Evolutionary conservation across 2,329 filamentous ascomycete genomes (phyloP).

Genomic region (Diaporthe velutina): DNA sequence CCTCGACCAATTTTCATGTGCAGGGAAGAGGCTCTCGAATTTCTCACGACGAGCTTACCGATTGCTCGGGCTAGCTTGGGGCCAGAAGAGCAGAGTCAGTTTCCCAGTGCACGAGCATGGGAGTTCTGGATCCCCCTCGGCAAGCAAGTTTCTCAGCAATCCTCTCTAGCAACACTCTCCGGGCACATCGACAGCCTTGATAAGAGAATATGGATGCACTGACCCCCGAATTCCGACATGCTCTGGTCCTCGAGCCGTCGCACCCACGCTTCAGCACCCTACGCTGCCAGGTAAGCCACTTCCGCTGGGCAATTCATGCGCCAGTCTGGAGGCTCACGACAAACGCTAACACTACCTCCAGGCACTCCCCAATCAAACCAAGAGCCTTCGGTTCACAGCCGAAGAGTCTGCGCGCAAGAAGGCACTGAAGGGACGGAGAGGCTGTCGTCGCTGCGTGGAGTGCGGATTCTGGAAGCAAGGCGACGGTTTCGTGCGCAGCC

Average conservation of each 20-base stretch:
- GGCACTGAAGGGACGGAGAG: background rate
- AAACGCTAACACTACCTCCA: background rate
- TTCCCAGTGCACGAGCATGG: too few relatives aligned
- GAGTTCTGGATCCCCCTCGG: background rate
- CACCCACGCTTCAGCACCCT: background rate
- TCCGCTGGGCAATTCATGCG: rapidly evolving
- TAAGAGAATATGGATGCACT: background rate
- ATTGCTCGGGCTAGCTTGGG: too few relatives aligned
- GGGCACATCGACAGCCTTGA: too few relatives aligned
- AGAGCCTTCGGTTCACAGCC: background rate
- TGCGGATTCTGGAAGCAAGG: background rate
- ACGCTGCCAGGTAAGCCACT: background rate
- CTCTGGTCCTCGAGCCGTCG: background rate
- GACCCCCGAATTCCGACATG: rapidly evolving
- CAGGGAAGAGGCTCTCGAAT: too few relatives aligned
- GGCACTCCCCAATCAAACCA: background rate
- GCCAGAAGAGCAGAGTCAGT: too few relatives aligned
- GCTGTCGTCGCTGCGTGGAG: background rate
- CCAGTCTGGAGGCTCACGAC: too few relatives aligned
- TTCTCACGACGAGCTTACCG: too few relatives aligned
- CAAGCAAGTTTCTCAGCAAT: background rate
- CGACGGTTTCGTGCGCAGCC: background rate
- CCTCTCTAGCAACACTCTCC: too few relatives aligned
- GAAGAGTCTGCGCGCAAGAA: background rate
- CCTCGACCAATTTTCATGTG: too few relatives aligned